Evolutionary conservation across 2,329 filamentous ascomycete species (phyloP).

Genomic region (Arthrobotrys musiformis): DNA sequence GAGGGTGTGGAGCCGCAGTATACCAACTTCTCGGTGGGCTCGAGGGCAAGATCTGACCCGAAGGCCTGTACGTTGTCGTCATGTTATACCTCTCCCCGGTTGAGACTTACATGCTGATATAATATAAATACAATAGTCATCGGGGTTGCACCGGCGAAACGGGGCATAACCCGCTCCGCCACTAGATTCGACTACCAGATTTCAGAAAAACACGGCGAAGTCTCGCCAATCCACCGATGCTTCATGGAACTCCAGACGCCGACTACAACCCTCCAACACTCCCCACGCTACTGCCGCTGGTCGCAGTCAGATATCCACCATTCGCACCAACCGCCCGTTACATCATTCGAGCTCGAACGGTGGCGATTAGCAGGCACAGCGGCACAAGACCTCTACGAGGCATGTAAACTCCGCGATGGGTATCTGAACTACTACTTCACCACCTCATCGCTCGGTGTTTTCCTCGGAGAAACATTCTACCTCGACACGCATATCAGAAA

Average conservation of each 20-base stretch:
- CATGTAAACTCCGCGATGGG: slow-evolving; percentile 19
- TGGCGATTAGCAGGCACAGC: slow-evolving; percentile 37
- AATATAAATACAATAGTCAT: slow-evolving; percentile 15
- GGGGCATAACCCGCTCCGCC: slow-evolving; percentile 29
- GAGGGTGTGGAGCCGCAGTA: slow-evolving; percentile 31
- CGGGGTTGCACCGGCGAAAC: slow-evolving; percentile 29
- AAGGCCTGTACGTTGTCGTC: slow-evolving; percentile 36
- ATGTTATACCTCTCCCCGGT: neutral
- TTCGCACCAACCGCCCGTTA: slow-evolving; percentile 16
- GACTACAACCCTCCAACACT: slow-evolving; percentile 30
- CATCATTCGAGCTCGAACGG: slow-evolving; percentile 38
- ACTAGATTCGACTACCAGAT: slow-evolving; percentile 47
- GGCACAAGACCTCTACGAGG: slow-evolving; percentile 29
- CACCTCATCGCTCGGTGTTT: slow-evolving; percentile 35
- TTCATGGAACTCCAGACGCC: slow-evolving; percentile 33
- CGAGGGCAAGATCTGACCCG: slow-evolving; percentile 37
- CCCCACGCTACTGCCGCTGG: slow-evolving; percentile 40
- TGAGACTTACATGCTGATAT: neutral
- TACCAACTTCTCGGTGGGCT: slow-evolving; percentile 44
- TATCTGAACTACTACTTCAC: slow-evolving; percentile 48
- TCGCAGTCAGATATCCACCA: slow-evolving; percentile 35
- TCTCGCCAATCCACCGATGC: slow-evolving; percentile 15
- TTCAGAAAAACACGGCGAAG: slow-evolving; percentile 36
- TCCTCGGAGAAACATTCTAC: slow-evolving; percentile 45
- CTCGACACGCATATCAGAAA: slow-evolving; percentile 38